A percentile compares a stretch with the other conserved stretches of the same genome.
These are phyloP conservation scores for Scheffersomyces lignosus DNA, from an alignment of 805 yeast species.

Conservation along the genomic window DNA sequence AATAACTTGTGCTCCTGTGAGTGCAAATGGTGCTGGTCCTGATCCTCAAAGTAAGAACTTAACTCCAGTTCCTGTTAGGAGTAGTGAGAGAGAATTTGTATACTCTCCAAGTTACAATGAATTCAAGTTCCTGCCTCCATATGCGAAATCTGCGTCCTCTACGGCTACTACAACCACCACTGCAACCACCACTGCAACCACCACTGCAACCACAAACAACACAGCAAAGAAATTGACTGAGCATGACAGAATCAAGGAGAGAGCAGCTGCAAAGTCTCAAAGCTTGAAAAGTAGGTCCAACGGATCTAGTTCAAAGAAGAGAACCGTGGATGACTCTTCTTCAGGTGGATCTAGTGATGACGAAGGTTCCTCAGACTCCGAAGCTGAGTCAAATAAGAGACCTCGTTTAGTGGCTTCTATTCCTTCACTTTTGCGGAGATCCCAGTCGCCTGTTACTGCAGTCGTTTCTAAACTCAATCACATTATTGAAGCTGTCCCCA, in stretches of 20 bases:
- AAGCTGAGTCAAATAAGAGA: slow-evolving; percentile 13
- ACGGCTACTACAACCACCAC: neutral
- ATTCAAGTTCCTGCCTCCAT: too few relatives aligned
- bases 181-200: neutral
- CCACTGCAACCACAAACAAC: slow-evolving; percentile 2
- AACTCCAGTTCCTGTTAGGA: too few relatives aligned
- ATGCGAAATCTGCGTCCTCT: neutral
- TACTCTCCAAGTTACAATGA: too few relatives aligned
- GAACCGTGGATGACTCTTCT: slow-evolving; percentile 14
- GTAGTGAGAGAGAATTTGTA: too few relatives aligned
- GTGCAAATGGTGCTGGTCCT: too few relatives aligned
- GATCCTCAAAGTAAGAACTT: too few relatives aligned
- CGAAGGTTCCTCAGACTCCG: slow-evolving; percentile 21
- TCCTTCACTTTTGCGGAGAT: slow-evolving; percentile 5
- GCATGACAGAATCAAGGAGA: slow-evolving; percentile 8
- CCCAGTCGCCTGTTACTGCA: slow-evolving; percentile 7
- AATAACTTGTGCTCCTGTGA: too few relatives aligned
- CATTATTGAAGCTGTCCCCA: neutral
- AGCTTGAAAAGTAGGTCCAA: slow-evolving; percentile 1
- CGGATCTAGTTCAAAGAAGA: slow-evolving; percentile 5
- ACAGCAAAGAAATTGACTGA: slow-evolving; percentile 7
- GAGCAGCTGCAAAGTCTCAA: too few relatives aligned
- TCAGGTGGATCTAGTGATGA: slow-evolving; percentile 15
- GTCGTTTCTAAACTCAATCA: neutral
- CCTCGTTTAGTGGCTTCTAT: slow-evolving; percentile 18